Evolutionary conservation across 768 basidiomycete genomes (phyloP).

Genomic region (Lentinula boryana): DNA sequence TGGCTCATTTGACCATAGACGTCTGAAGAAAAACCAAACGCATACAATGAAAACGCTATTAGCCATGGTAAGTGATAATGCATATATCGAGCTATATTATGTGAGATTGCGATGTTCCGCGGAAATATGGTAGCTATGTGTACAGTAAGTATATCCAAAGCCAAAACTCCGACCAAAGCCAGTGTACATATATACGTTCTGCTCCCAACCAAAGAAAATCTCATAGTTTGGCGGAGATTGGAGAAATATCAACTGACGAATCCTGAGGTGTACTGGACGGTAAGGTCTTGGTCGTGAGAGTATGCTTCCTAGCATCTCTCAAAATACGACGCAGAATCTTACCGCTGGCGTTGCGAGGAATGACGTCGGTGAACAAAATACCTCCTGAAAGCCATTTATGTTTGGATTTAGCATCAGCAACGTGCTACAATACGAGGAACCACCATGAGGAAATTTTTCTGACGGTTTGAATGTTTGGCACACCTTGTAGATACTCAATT

Average conservation of each 20-base stretch:
- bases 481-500: conserved; percentile 5
- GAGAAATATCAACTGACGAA: neutral
- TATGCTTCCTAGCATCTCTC: conserved; percentile 17
- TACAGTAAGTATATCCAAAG: too few relatives aligned
- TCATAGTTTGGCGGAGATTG: neutral
- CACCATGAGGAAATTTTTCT: neutral
- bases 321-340: conserved; percentile 29
- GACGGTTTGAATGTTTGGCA: neutral
- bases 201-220: neutral
- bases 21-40: too few relatives aligned
- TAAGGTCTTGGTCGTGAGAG: neutral
- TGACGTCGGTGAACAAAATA: conserved; percentile 29
- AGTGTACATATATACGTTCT: neutral
- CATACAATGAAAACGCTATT: too few relatives aligned
- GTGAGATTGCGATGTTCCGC: too few relatives aligned
- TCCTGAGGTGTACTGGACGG: neutral
- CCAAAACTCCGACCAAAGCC: neutral
- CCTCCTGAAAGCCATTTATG: conserved; percentile 37
- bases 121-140: too few relatives aligned
- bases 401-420: conserved; percentile 23
- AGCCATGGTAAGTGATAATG: too few relatives aligned
- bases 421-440: conserved; percentile 14
- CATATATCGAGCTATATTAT: too few relatives aligned
- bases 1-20: too few relatives aligned
- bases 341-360: conserved; percentile 39